phyloP scores from a whole-genome alignment of 2,329 filamentous ascomycete genomes.

The Fusarium zealandicum region DNA sequence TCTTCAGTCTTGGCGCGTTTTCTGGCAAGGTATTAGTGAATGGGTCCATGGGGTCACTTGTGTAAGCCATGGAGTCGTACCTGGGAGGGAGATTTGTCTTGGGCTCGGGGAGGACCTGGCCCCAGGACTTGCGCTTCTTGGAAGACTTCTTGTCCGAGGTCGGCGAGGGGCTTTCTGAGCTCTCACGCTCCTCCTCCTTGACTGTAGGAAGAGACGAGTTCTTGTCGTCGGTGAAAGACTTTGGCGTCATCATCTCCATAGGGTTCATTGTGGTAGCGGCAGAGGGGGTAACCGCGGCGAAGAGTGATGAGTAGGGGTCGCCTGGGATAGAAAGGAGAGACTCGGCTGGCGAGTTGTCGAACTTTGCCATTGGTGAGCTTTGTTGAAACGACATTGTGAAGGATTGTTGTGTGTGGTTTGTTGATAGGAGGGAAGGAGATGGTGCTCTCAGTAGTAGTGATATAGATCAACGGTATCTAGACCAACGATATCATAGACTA shows the following conservation, averaged over 20 bases:
- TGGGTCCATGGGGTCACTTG: neutral
- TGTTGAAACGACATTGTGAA: constrained; percentile 52
- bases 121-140: constrained; percentile 99
- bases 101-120: constrained; percentile 92
- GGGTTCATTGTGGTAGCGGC: constrained; percentile 51
- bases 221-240: constrained; percentile 48
- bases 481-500: constrained; percentile 2
- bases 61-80: constrained; percentile 53
- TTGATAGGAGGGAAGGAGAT: constrained; percentile 2
- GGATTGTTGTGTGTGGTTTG: constrained; percentile 15
- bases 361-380: constrained; percentile 56
- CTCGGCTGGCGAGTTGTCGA: constrained; percentile 62
- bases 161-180: constrained; percentile 29
- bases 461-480: constrained; percentile 5
- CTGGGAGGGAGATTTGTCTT: constrained; percentile 95
- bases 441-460: constrained; percentile 10
- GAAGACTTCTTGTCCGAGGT: constrained; percentile 69
- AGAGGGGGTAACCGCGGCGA: constrained; percentile 47
- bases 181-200: constrained; percentile 34
- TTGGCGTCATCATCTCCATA: constrained; percentile 59
- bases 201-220: constrained; percentile 9
- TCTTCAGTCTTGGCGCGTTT: constrained; percentile 99
- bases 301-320: constrained; percentile 59
- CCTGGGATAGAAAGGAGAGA: constrained; percentile 60
- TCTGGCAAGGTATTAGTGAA: constrained; percentile 54